Base-by-base conservation (phyloP, 306 rosid genomes). In the Sphenostylis stenocarpa region DNA sequence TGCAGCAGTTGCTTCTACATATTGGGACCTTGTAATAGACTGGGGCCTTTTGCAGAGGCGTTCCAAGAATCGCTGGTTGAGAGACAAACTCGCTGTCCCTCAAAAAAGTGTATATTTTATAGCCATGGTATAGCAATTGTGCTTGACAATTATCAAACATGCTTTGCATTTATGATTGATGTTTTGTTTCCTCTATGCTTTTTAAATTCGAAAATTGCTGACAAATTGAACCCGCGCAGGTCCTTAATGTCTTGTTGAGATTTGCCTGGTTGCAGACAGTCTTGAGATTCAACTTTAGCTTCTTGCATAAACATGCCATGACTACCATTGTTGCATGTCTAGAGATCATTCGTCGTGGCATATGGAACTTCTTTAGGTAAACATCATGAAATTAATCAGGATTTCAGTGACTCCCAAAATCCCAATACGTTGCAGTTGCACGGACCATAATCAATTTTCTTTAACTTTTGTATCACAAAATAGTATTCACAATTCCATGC, bases 361-460 rank as follows among this genome's bases (percentile, higher is more conserved):
- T 92, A 43, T 92, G 97, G 90, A 92, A 56, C 73, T 92, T 92
- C 84, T 91, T 91, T 83, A 86, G 91, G 94, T 87, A 84, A 65
- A 1, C 7, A 71, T 29, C 10, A 71, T 23, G 4, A 41, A 15
- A 16, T 23, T 16, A 15, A 41, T 26, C 66, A 53, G 10, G 36
- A 53, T 28, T 13, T 12, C n/a, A 47, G 10, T 44, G 39, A 26
- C 43, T 29, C 3, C 41, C 7, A n/a, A 29, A 34, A 70, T 17
- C 49, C 6, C 64, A 5, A 26, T 31, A 31, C 13, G 21, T 12
- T 20, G 14, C 70, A 36, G 52, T 9, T 1, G 9, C 2, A 6
- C 41, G 15, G 23, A 26, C 4, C 41, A 69, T 28, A 47, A 9
- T 41, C 3, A 45, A 10, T 26, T 57, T 49, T 31, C 19, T 49